Evolutionary conservation across 129 eudicot species (phyloP).

Genomic region (Cynara cardunculus): DNA sequence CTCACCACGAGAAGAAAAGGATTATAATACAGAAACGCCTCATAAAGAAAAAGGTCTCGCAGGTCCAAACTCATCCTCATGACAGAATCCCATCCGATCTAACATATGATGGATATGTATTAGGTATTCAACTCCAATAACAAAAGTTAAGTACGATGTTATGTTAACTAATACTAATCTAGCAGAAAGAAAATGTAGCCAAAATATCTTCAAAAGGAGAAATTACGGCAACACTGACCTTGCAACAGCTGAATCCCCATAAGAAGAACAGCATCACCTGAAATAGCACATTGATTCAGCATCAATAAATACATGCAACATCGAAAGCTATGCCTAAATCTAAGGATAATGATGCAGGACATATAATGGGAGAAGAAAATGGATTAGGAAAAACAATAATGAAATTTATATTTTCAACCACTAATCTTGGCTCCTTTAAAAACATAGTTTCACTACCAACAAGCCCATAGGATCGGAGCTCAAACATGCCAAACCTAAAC

Average conservation of each 20-base stretch:
- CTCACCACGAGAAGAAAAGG: slow-evolving; percentile 98
- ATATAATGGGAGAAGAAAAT: not conserved
- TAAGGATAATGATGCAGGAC: not conserved
- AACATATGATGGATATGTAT: slow-evolving; percentile 15
- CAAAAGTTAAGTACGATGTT: too few relatives aligned
- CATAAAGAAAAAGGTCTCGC: slow-evolving; percentile 90
- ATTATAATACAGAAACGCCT: slow-evolving; percentile 94
- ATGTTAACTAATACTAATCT: not conserved
- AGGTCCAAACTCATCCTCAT: slow-evolving; percentile 97
- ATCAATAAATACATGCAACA: not conserved
- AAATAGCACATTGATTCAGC: slow-evolving; percentile 24
- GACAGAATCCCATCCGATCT: slow-evolving; percentile 98
- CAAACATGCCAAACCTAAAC: too few relatives aligned
- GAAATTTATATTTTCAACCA: too few relatives aligned
- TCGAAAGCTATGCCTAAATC: not conserved
- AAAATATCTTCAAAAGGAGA: slow-evolving; percentile 9
- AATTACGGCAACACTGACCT: slow-evolving; percentile 53
- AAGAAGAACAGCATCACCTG: slow-evolving; percentile 85
- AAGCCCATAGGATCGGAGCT: too few relatives aligned
- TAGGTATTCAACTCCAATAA: slow-evolving; percentile 7
- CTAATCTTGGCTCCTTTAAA: too few relatives aligned
- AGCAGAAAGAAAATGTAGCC: not conserved
- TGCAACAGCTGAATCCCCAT: slow-evolving; percentile 89
- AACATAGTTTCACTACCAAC: too few relatives aligned
- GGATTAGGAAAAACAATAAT: not conserved